phyloP scores from a whole-genome alignment of 768 basidiomycete species.

The Rhodotorula babjevae region DNA sequence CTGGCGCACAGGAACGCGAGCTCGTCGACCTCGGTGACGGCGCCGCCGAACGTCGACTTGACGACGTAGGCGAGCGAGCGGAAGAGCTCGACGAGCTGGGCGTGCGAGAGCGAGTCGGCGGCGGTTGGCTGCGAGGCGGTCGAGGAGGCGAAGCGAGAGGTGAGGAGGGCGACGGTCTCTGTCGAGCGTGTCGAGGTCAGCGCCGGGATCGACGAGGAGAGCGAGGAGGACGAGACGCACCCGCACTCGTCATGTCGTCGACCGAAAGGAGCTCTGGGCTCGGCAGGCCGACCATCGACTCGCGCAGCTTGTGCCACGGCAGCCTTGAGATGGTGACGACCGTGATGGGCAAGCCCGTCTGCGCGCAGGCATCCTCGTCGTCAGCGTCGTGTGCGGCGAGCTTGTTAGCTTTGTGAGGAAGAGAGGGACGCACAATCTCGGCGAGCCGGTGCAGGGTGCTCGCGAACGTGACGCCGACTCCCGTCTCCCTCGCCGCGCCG shows the following conservation, averaged over 20 bases:
- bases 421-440: slow-evolving; percentile 15
- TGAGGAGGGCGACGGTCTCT: slow-evolving; percentile 12
- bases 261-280: slow-evolving; percentile 13
- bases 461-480: slow-evolving; percentile 31
- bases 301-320: slow-evolving; percentile 29
- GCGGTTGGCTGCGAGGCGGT: neutral
- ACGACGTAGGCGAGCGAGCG: slow-evolving; percentile 15
- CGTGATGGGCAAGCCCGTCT: slow-evolving; percentile 27
- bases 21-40: slow-evolving; percentile 14
- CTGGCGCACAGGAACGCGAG: slow-evolving; percentile 18
- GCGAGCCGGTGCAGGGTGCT: slow-evolving; percentile 20
- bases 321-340: slow-evolving; percentile 20
- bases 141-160: slow-evolving; percentile 9
- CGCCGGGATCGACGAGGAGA: neutral
- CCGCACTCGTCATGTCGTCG: slow-evolving; percentile 6
- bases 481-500: slow-evolving; percentile 31
- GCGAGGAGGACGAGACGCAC: neutral
- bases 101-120: neutral
- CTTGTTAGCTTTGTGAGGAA: too few relatives aligned
- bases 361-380: too few relatives aligned
- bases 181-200: neutral
- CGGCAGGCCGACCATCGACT: slow-evolving; percentile 29
- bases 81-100: slow-evolving; percentile 15
- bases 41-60: slow-evolving; percentile 10
- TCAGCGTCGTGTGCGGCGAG: too few relatives aligned